Conservation (phyloP, 495 filamentous ascomycete genomes). For the Penicillium fimorum region DNA sequence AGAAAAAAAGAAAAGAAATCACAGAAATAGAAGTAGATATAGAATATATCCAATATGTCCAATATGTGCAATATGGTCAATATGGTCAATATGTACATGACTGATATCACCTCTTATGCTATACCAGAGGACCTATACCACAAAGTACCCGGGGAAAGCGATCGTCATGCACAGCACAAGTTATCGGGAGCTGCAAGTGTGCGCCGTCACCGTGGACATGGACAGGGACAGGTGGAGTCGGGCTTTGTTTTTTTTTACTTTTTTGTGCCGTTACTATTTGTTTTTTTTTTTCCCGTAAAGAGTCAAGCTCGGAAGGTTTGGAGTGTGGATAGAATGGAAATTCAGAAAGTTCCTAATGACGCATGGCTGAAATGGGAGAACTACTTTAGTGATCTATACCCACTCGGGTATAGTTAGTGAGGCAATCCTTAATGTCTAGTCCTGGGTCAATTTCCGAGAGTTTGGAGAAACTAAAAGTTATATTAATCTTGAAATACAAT, state of each 20-base stretch:
- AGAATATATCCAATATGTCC: neutral
- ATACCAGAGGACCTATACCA: neutral
- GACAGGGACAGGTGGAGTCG: slow-evolving; percentile 30
- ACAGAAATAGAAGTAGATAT: neutral
- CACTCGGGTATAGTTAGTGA: slow-evolving; percentile 19
- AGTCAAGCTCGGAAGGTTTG: slow-evolving; percentile 4
- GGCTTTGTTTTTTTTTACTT: slow-evolving; percentile 2
- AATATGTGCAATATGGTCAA: neutral
- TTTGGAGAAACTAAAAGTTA: slow-evolving; percentile 17
- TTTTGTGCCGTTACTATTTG: slow-evolving; percentile 1
- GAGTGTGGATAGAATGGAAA: neutral
- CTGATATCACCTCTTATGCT: slow-evolving; percentile 5
- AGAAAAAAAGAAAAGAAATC: neutral
- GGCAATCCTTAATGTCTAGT: slow-evolving; percentile 11
- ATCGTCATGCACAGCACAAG: slow-evolving; percentile 24
- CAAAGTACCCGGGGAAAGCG: slow-evolving; percentile 12
- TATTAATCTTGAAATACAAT: neutral
- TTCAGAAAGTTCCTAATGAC: slow-evolving; percentile 14
- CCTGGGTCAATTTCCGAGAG: slow-evolving; percentile 29
- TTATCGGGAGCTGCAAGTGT: slow-evolving; percentile 30
- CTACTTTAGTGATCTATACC: slow-evolving; percentile 22
- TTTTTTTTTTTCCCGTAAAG: neutral
- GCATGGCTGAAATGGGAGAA: slow-evolving; percentile 17
- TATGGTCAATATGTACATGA: neutral
- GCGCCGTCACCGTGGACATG: slow-evolving; percentile 31